Percentiles rank a stretch among this genome's conserved stretches.
These are phyloP conservation scores for Verticillium zaregamsianum DNA, from an alignment of 2,329 filamentous ascomycete species.

Conservation along the genomic window DNA sequence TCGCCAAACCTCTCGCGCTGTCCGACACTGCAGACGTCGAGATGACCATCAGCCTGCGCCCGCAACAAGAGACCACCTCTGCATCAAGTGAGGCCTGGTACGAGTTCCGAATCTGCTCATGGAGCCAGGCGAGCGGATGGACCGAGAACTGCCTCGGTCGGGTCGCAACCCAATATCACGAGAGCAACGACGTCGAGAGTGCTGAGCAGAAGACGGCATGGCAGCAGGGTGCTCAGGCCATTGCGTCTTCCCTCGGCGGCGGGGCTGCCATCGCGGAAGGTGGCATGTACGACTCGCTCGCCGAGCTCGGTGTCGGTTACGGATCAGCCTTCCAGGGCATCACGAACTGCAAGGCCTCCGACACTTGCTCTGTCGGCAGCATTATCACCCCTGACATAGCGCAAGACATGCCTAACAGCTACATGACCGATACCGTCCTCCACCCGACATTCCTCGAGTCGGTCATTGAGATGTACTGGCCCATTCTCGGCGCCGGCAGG, in stretches of 20 bases:
- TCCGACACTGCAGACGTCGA: conserved; percentile 39
- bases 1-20: conserved; percentile 42
- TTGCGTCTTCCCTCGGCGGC: neutral
- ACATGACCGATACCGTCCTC: conserved; percentile 14
- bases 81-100: conserved; percentile 40
- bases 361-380: conserved; percentile 9
- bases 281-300: conserved; percentile 41
- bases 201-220: conserved; percentile 16
- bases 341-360: neutral
- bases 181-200: conserved; percentile 33
- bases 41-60: conserved; percentile 42
- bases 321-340: conserved; percentile 46
- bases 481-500: conserved; percentile 24
- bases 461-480: conserved; percentile 22
- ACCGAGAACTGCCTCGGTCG: conserved; percentile 55
- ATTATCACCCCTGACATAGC: conserved; percentile 9
- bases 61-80: conserved; percentile 35
- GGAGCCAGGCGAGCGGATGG: conserved; percentile 43
- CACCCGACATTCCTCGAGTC: conserved; percentile 17
- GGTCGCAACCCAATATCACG: conserved; percentile 29
- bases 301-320: conserved; percentile 43
- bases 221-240: conserved; percentile 18
- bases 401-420: conserved; percentile 16
- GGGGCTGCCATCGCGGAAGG: conserved; percentile 2
- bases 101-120: conserved; percentile 54